Percentiles rank a stretch among this genome's conserved stretches.
These are phyloP conservation scores for Aspergillus haitiensis DNA, from an alignment of 495 filamentous ascomycete genomes.

Conservation along the genomic window DNA sequence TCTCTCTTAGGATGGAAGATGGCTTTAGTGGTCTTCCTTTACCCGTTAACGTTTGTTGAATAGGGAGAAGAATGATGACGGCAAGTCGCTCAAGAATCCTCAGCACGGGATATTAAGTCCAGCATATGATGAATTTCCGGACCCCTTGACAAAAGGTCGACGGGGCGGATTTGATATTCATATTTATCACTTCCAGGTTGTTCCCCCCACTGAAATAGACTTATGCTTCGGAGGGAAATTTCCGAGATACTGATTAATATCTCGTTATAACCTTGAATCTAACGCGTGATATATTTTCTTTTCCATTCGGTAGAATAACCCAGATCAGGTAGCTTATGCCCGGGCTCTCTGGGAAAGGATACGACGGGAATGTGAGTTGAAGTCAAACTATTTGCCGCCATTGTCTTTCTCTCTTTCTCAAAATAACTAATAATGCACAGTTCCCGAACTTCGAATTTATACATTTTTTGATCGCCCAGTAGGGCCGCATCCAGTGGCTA, in stretches of 20 bases:
- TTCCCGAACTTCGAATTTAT: slow-evolving; percentile 86
- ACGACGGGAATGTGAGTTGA: slow-evolving; percentile 68
- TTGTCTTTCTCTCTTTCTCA: background rate
- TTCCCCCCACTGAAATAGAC: background rate
- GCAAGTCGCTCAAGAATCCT: slow-evolving; percentile 64
- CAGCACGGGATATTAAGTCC: slow-evolving; percentile 56
- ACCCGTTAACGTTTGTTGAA: background rate
- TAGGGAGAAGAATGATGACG: slow-evolving; percentile 56
- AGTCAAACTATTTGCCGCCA: background rate
- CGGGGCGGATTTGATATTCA: slow-evolving; percentile 73
- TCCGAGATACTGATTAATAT: background rate
- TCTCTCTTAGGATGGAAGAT: slow-evolving; percentile 2
- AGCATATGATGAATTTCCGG: slow-evolving; percentile 63
- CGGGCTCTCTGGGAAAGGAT: slow-evolving; percentile 75
- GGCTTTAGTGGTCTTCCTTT: background rate
- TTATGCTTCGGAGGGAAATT: background rate
- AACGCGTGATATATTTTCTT: background rate
- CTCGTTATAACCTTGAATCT: background rate
- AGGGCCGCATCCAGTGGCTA: slow-evolving; percentile 79
- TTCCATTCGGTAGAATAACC: slow-evolving; percentile 48
- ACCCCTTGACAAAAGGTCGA: slow-evolving; percentile 60
- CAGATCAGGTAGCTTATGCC: slow-evolving; percentile 63
- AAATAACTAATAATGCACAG: slow-evolving; percentile 35
- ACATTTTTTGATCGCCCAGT: slow-evolving; percentile 71
- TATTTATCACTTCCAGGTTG: slow-evolving; percentile 69